Conservation (phyloP, 331 rosid genomes). For the Quercus phellos region DNA sequence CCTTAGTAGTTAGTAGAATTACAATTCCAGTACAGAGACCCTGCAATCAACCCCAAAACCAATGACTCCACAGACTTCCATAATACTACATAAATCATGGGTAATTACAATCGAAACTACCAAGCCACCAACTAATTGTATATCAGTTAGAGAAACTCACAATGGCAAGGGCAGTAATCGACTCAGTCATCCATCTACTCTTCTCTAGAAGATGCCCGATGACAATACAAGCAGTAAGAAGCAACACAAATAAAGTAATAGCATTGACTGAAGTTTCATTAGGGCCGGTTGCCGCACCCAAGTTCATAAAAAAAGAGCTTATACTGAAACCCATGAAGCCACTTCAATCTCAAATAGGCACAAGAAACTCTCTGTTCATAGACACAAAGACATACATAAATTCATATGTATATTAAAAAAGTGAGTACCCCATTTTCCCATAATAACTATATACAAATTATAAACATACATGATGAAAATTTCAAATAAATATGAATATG, state of each 20-base stretch:
- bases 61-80: not conserved
- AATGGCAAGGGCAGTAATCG: slow-evolving; percentile 47
- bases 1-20: slow-evolving; percentile 40
- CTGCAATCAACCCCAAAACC: slow-evolving; percentile 24
- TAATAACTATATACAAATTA: not conserved
- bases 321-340: slow-evolving; percentile 30
- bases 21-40: slow-evolving; percentile 47
- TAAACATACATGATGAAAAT: not conserved
- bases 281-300: slow-evolving; percentile 9
- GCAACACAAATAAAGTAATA: slow-evolving; percentile 50
- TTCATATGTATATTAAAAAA: not conserved
- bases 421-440: too few relatives aligned
- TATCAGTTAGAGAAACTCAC: slow-evolving; percentile 37
- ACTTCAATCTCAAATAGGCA: slow-evolving; percentile 1
- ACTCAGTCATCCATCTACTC: slow-evolving; percentile 55
- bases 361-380: slow-evolving; percentile 20
- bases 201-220: slow-evolving; percentile 59
- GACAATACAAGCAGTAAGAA: slow-evolving; percentile 46
- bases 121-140: not conserved
- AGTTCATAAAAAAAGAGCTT: slow-evolving; percentile 23
- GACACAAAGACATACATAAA: not conserved
- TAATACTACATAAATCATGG: not conserved
- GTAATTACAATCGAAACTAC: not conserved
- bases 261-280: slow-evolving; percentile 32
- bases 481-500: not conserved